phyloP scores from a whole-genome alignment of 2,329 filamentous ascomycete species.

The Metarhizium anisopliae region DNA sequence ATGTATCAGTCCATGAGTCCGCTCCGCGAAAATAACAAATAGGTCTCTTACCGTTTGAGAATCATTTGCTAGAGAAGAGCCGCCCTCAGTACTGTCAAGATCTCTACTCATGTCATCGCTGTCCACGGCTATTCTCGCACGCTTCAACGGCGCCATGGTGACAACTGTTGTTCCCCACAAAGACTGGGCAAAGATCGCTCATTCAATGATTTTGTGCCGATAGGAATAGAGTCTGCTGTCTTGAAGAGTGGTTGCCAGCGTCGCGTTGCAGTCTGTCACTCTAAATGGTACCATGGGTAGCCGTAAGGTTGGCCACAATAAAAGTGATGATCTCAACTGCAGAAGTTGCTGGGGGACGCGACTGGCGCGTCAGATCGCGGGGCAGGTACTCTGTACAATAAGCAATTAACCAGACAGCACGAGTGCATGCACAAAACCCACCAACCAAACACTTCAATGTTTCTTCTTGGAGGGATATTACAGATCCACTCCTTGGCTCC shows the following conservation, averaged over 20 bases:
- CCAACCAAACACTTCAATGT: too few species aligned
- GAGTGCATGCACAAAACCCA: too few species aligned
- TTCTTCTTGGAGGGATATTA: too few species aligned
- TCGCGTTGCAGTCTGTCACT: not conserved
- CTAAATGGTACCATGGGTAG: not conserved
- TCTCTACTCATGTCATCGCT: not conserved
- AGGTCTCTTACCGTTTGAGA: not conserved
- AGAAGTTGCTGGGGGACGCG: not conserved
- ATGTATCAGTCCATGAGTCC: not conserved
- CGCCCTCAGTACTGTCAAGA: not conserved
- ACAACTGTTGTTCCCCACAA: not conserved
- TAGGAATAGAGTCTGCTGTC: not conserved
- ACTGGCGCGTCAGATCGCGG: not conserved
- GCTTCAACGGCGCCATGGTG: constrained; percentile 29
- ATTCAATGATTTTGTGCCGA: not conserved
- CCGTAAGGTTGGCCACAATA: not conserved
- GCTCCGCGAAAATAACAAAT: not conserved
- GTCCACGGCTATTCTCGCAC: constrained; percentile 24
- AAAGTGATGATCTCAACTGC: not conserved
- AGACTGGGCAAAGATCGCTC: not conserved
- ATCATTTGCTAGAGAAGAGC: not conserved
- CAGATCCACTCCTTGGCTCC: too few species aligned
- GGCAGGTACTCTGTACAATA: not conserved
- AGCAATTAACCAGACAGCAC: not conserved
- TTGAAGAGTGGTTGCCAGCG: not conserved